Base-by-base conservation (phyloP, 2,329 filamentous ascomycete genomes). In the Ophiostoma himal-ulmi region DNA sequence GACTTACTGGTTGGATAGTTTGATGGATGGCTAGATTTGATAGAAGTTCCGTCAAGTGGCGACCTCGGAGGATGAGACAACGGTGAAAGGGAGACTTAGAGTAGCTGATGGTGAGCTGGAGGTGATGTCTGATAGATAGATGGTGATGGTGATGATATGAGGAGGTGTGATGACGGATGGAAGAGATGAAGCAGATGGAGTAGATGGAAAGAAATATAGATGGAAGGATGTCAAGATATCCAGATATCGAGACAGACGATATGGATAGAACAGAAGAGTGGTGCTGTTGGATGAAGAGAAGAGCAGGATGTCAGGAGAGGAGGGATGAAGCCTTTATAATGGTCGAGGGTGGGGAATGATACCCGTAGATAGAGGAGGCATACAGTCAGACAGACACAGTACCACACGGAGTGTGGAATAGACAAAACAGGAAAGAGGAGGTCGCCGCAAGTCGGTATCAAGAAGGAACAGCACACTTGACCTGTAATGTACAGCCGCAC, bases 71-170 rank as follows among this genome's bases (percentile, higher is more conserved):
- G 11, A 14, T 36, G 26, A 30, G 57, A 62, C 36, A 62, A 26
- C 52, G n/a, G 52, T 13, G 11, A 57, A 48, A 57, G n/a, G 52
- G 52, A 57, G 52, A 11, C 2, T 57, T 57, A 20, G 17, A 48
- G 54, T 37, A 66, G 26, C 70, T 71, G 57, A 70, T 68, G 70
- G 26, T 44, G 30, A 30, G 30, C 70, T 48, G 44, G n/a, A 20
- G n/a, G 44, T 44, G 41, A 17, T 44, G 41, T 14, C 41, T 44
- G 41, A 39, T 30, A 39, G 37, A 48, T 48, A 48, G 44, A 48
- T 48, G 20, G 30, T 30, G 44, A 39, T 13, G 44, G 17, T 48
- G 44, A 20, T 20, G 44, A 48, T 48, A 20, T 17, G n/a, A 3
- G 10, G 41, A 1, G 44, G 5, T 20, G 41, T 44, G 41, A 20